Conservation (phyloP, 805 yeast species). For the Teunomyces atbi region DNA sequence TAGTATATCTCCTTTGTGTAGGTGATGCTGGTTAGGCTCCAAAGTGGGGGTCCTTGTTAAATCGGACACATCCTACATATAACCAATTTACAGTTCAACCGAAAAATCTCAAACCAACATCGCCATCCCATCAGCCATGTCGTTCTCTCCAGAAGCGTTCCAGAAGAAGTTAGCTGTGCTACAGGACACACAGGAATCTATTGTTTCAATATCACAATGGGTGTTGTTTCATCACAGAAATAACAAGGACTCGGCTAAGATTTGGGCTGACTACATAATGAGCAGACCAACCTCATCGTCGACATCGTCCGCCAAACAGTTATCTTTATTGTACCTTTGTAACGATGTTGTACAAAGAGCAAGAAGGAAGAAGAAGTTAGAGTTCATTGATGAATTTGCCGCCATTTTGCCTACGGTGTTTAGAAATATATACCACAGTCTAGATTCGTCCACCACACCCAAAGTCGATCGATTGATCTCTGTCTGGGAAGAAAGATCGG, state of each 20-base stretch:
- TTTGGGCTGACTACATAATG: constrained; percentile 47
- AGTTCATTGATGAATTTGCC: constrained; percentile 58
- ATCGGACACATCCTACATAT: background rate
- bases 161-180: constrained; percentile 45
- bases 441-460: constrained; percentile 39
- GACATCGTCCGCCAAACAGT: constrained; percentile 33
- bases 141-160: constrained; percentile 52
- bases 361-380: constrained; percentile 56
- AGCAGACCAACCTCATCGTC: constrained; percentile 10
- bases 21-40: too few relatives aligned
- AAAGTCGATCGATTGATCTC: constrained; percentile 50
- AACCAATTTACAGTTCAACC: background rate
- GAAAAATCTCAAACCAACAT: background rate
- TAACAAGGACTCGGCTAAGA: constrained; percentile 48
- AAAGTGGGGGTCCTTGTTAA: too few relatives aligned
- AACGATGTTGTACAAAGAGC: constrained; percentile 84
- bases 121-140: constrained; percentile 27
- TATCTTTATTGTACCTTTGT: constrained; percentile 65
- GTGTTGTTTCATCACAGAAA: constrained; percentile 64
- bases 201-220: constrained; percentile 75
- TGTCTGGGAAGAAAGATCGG: constrained; percentile 57
- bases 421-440: constrained; percentile 23
- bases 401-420: constrained; percentile 45
- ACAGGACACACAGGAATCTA: constrained; percentile 67
- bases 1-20: too few relatives aligned